Conservation (phyloP, 1,139 yeast genomes). For the Martiniozyma asiatica region DNA sequence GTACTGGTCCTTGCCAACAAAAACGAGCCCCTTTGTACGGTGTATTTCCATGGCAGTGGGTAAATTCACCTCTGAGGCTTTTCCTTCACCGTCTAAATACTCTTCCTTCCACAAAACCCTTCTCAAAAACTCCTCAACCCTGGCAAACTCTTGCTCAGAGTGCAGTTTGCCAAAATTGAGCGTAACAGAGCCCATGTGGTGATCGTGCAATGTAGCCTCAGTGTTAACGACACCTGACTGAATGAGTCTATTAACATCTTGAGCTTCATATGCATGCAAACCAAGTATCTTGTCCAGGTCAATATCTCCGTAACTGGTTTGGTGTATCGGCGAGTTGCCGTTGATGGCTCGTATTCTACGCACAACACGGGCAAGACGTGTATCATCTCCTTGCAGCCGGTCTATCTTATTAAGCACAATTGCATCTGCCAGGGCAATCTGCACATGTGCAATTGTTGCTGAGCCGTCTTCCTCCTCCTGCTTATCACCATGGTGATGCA, state of each 20-base stretch:
- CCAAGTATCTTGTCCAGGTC: constrained; percentile 54
- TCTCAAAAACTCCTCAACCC: constrained; percentile 53
- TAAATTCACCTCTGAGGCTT: not conserved
- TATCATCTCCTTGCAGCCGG: constrained; percentile 16
- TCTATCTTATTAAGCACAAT: constrained; percentile 73
- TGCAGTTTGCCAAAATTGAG: constrained; percentile 39
- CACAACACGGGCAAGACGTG: constrained; percentile 16
- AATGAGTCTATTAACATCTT: constrained; percentile 12
- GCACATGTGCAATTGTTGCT: constrained; percentile 75
- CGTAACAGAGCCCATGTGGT: constrained; percentile 53
- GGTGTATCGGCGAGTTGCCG: constrained; percentile 50
- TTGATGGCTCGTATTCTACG: constrained; percentile 47
- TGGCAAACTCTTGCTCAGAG: constrained; percentile 24
- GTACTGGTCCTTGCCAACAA: constrained; percentile 26
- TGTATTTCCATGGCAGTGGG: constrained; percentile 47
- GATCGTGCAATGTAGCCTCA: constrained; percentile 29
- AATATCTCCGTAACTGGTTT: constrained; percentile 65
- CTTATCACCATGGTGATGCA: constrained; percentile 29
- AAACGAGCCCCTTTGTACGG: constrained; percentile 67
- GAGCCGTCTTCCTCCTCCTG: not conserved
- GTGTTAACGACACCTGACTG: constrained; percentile 1
- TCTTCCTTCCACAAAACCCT: constrained; percentile 53
- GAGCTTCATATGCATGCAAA: constrained; percentile 60
- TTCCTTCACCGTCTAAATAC: constrained; percentile 18
- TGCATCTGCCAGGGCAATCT: constrained; percentile 81